phyloP scores from a whole-genome alignment of 139 green algal genomes.

The Volvox africanus region DNA sequence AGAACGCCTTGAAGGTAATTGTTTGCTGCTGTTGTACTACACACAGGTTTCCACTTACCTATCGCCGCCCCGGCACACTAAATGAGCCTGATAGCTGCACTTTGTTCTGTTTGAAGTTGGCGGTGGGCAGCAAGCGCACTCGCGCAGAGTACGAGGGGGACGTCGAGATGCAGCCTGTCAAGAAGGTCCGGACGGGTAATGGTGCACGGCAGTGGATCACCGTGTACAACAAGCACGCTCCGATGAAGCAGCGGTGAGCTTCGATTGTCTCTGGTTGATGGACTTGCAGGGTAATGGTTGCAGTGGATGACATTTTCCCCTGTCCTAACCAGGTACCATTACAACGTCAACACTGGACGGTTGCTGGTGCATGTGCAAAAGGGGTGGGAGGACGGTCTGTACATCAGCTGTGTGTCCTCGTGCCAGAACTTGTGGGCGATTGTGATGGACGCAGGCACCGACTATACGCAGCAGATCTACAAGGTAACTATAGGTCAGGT shows the following conservation, averaged over 20 bases:
- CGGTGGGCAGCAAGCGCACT: slow-evolving; percentile 95
- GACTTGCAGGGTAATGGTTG: neutral
- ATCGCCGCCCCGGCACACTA: no score
- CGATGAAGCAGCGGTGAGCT: slow-evolving; percentile 98
- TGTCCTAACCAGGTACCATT: slow-evolving; percentile 90
- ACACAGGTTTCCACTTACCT: no score
- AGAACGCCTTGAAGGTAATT: slow-evolving; percentile 64
- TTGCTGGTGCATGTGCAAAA: slow-evolving; percentile 89
- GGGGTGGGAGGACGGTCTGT: slow-evolving; percentile 86
- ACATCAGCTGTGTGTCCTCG: slow-evolving; percentile 94
- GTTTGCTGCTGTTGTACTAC: neutral
- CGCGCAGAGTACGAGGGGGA: slow-evolving; percentile 68
- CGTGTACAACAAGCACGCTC: slow-evolving; percentile 97
- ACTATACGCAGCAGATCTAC: slow-evolving; percentile 99
- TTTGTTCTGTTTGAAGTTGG: neutral
- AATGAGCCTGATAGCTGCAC: neutral
- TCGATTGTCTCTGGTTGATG: neutral
- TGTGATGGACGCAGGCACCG: slow-evolving; percentile 86
- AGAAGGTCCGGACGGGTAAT: slow-evolving; percentile 93
- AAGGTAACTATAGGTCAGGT: no score
- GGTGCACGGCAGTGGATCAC: slow-evolving; percentile 99
- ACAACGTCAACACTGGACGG: slow-evolving; percentile 97
- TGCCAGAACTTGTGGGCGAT: slow-evolving; percentile 97
- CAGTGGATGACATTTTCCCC: neutral
- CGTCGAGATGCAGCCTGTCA: slow-evolving; percentile 82